Conservation (phyloP, 495 filamentous ascomycete genomes). For the Aspergillus bridgeri region DNA sequence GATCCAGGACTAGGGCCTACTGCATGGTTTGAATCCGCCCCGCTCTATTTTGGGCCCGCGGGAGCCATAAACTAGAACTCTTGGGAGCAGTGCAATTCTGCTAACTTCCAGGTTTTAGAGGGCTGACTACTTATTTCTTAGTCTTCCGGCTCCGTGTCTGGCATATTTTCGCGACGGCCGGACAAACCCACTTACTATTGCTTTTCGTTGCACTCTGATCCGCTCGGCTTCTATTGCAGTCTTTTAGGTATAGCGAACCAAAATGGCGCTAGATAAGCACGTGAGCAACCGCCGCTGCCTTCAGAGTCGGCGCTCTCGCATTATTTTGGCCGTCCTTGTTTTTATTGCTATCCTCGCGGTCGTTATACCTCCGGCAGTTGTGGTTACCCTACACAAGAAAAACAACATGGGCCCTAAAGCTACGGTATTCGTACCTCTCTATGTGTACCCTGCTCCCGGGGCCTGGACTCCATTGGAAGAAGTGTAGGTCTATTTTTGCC, state of each 20-base stretch:
- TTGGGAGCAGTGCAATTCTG: conserved; percentile 14
- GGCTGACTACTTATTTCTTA: conserved; percentile 23
- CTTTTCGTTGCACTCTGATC: conserved; percentile 14
- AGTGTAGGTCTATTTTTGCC: conserved; percentile 40
- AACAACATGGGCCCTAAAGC: conserved; percentile 43
- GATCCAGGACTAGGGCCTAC: conserved; percentile 8
- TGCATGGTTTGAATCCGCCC: conserved; percentile 22
- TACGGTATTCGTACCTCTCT: conserved; percentile 51
- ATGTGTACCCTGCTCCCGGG: conserved; percentile 50
- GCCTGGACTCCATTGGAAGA: conserved; percentile 50
- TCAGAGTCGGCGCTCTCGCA: conserved; percentile 29
- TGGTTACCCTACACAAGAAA: conserved; percentile 31
- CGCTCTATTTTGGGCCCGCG: conserved; percentile 26
- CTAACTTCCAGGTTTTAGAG: conserved; percentile 12
- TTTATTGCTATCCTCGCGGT: conserved; percentile 33
- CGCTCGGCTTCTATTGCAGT: conserved; percentile 13
- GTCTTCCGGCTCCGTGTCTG: conserved; percentile 13
- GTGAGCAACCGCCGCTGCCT: conserved; percentile 34
- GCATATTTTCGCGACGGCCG: conserved; percentile 13
- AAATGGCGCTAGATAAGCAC: conserved; percentile 33
- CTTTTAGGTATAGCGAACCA: conserved; percentile 1
- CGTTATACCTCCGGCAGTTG: conserved; percentile 34
- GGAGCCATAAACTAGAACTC: conserved; percentile 2
- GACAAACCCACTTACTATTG: conserved; percentile 23
- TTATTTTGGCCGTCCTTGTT: conserved; percentile 22